These are phyloP conservation scores for Aspergillus neotritici DNA, from an alignment of 2,329 filamentous ascomycete species.

Conservation along the genomic window DNA sequence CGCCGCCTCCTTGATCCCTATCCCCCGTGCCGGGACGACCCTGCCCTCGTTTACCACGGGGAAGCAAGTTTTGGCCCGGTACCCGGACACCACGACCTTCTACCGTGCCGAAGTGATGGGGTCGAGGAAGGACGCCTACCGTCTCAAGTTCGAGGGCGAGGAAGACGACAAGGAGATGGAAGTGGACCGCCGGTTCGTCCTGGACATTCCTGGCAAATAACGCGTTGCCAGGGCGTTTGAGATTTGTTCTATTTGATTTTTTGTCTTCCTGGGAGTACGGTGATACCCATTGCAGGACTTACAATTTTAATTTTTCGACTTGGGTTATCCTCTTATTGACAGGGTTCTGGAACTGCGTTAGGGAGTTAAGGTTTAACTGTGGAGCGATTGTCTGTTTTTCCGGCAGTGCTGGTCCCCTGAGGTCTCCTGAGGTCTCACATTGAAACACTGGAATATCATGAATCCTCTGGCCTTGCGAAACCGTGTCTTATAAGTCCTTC, in stretches of 20 bases:
- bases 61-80: slow-evolving; percentile 69
- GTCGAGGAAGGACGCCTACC: slow-evolving; percentile 49
- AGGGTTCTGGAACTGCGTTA: too few relatives aligned
- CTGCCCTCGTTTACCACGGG: slow-evolving; percentile 59
- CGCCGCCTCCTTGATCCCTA: slow-evolving; percentile 70
- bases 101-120: slow-evolving; percentile 78
- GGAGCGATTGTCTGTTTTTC: too few relatives aligned
- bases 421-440: too few relatives aligned
- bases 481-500: too few relatives aligned
- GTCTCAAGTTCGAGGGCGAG: slow-evolving; percentile 72
- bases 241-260: slow-evolving; percentile 8
- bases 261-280: slow-evolving; percentile 18
- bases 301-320: too few relatives aligned
- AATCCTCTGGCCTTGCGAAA: too few relatives aligned
- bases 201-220: slow-evolving; percentile 59
- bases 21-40: slow-evolving; percentile 56
- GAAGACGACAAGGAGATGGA: slow-evolving; percentile 68
- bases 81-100: slow-evolving; percentile 79
- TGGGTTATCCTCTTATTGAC: too few relatives aligned
- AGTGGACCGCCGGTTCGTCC: slow-evolving; percentile 68
- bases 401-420: too few relatives aligned
- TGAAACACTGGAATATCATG: too few relatives aligned
- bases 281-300: slow-evolving; percentile 21
- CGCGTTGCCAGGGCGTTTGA: not conserved
- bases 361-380: too few relatives aligned